Evolutionary conservation across 225 moss, liverwort and hornwort genomes (phyloP).

Genomic region (Asterella californica): DNA sequence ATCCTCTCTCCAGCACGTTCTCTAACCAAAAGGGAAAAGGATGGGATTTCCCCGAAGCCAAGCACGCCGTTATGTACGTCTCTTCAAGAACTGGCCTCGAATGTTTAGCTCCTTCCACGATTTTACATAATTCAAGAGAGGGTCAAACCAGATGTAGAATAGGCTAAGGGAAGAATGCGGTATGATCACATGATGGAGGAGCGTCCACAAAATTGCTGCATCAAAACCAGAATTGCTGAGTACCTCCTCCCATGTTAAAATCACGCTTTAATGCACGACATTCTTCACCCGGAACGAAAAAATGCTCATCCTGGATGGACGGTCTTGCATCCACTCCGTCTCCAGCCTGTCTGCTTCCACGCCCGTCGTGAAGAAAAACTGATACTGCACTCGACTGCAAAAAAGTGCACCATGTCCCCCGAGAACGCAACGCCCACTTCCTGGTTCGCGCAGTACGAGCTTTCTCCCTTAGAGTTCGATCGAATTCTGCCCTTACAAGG

Average conservation of each 20-base stretch:
- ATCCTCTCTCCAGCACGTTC: constrained; percentile 24
- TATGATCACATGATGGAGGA: not conserved
- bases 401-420: not conserved
- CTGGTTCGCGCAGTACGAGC: not conserved
- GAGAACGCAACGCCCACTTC: not conserved
- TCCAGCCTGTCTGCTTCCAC: not conserved
- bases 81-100: not conserved
- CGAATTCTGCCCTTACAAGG: not conserved
- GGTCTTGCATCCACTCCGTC: not conserved
- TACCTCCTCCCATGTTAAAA: constrained; percentile 1
- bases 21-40: not conserved
- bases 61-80: not conserved
- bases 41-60: not conserved
- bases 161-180: not conserved
- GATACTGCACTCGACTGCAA: not conserved
- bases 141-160: not conserved
- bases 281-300: not conserved
- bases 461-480: not conserved
- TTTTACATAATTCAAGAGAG: not conserved
- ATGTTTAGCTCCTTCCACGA: not conserved
- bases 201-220: not conserved
- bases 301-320: not conserved
- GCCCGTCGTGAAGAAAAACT: not conserved
- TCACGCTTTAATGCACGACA: not conserved
- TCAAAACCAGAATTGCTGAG: not conserved